Evolutionary conservation across 1,139 yeast species (phyloP), one percentile per base, ranked within the genome.

Genomic region (Ogataea hybrid): DNA sequence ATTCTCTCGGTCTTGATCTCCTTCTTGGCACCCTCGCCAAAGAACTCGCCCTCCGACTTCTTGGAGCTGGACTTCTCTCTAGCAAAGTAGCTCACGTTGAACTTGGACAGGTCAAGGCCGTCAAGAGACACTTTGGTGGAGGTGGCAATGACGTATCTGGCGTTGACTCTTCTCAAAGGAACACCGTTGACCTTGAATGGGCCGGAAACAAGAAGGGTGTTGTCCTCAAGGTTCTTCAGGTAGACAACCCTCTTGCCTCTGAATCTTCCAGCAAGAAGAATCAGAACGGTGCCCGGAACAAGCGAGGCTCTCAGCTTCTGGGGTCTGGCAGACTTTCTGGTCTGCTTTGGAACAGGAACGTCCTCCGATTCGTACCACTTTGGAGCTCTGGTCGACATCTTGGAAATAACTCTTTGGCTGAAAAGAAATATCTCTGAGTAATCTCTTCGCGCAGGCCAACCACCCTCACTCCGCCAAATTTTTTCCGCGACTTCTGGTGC

Each of bases 141-240:
- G 68, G 98, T 92, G 67, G 97, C 97, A 75, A 92, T 92, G 66
- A 92, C 97, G 77, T 92, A 92, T 75, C 97, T 88, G 63, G 97
- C 85, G 75, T 92, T 92, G 60, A 92, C 97, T 82, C 98, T 88
- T 84, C 97, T 87, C 72, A 90, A 84, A 73, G 98, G 98, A 61
- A 92, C 98, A 81, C 98, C 98, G 77, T 92, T 92, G 66, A 92
- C 85, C 84, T 90, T 92, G 95, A 90, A 92, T 68, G 98, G 98
- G 70, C 98, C 98, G 55, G 96, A 77, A 59, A 92, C 96, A 70
- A 92, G 85, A 66, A 92, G 81, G 59, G 97, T 92, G 89, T 87
- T 88, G 83, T 92, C 98, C 77, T 89, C 97, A 71, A 92, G 84
- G 75, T 84, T 77, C 85, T 90, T 92, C 71, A 92, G 84, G 86